A percentile compares a stretch with the other conserved stretches of the same genome.
Conservation (phyloP, 2,329 filamentous ascomycete species). For the Leptographium lundbergii region DNA sequence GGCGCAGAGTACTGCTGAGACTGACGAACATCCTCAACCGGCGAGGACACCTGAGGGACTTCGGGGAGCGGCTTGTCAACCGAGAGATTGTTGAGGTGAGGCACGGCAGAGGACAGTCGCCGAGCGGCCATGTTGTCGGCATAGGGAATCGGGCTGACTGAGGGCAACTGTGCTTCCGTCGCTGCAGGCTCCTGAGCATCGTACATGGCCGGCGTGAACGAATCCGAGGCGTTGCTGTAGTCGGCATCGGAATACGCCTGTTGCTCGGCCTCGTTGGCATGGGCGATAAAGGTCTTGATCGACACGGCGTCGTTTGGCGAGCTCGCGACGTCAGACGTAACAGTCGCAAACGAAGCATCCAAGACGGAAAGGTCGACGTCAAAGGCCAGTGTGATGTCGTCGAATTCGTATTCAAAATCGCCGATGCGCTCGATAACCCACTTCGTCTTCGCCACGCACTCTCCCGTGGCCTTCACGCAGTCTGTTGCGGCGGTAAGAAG, state of each 20-base stretch:
- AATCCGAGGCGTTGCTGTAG: neutral
- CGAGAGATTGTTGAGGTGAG: conserved; percentile 18
- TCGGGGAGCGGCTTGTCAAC: conserved; percentile 58
- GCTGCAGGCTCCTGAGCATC: conserved; percentile 2
- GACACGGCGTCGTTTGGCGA: neutral
- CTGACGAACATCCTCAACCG: conserved; percentile 17
- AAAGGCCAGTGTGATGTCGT: conserved; percentile 33
- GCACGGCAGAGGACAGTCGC: neutral
- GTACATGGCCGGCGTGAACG: neutral
- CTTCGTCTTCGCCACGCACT: conserved; percentile 80
- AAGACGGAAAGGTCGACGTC: conserved; percentile 46
- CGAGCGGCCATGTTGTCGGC: neutral
- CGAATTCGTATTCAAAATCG: conserved; percentile 78
- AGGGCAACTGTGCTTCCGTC: conserved; percentile 12
- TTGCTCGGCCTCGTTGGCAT: neutral
- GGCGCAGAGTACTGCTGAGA: conserved; percentile 19
- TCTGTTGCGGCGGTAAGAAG: conserved; percentile 69
- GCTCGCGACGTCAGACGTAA: neutral
- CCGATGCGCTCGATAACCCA: conserved; percentile 77
- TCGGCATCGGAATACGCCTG: neutral
- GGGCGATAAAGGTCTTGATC: neutral
- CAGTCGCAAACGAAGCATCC: conserved; percentile 15
- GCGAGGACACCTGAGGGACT: conserved; percentile 43
- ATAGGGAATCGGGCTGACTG: neutral
- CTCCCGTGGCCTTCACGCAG: conserved; percentile 81